Conservation (phyloP, 345 rosid species). For the Pistacia vera region DNA sequence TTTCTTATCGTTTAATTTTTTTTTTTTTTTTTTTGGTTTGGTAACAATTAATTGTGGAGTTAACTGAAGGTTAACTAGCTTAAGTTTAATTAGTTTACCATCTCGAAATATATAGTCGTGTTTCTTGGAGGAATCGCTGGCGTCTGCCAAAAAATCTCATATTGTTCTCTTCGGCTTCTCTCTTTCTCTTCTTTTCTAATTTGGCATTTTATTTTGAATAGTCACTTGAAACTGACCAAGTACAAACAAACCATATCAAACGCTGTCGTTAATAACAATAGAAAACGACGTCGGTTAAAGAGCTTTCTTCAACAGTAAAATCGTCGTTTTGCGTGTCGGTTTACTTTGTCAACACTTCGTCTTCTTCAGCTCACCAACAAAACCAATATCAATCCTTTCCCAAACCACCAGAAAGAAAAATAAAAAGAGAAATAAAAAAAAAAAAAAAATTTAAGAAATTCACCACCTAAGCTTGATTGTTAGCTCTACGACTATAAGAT, state of each 20-base stretch:
- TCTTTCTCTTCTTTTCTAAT: constrained; percentile 29
- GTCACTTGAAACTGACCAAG: background rate
- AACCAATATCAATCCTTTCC: constrained; percentile 29
- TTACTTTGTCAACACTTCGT: constrained; percentile 22
- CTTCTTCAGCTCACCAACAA: constrained; percentile 42
- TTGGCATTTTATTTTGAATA: background rate
- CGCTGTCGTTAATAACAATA: background rate
- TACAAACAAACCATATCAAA: background rate
- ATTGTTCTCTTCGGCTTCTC: constrained; percentile 24
- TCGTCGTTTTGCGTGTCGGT: constrained; percentile 27
- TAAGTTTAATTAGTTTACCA: constrained; percentile 37
- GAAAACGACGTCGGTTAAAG: constrained; percentile 22
- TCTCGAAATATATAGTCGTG: constrained; percentile 67
- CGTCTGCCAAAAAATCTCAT: constrained; percentile 66
- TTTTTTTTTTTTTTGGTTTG: background rate
- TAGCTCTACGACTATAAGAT: constrained; percentile 9
- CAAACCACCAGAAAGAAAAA: constrained; percentile 20
- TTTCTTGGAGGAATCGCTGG: constrained; percentile 63
- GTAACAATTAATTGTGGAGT: background rate
- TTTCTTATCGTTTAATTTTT: background rate
- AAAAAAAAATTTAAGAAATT: background rate
- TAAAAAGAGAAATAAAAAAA: background rate
- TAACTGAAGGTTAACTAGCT: no score
- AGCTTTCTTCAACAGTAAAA: constrained; percentile 9
- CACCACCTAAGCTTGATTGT: constrained; percentile 4